These are phyloP conservation scores for Guadua angustifolia DNA, from an alignment of 176 grass and related monocot species.

Conservation along the genomic window DNA sequence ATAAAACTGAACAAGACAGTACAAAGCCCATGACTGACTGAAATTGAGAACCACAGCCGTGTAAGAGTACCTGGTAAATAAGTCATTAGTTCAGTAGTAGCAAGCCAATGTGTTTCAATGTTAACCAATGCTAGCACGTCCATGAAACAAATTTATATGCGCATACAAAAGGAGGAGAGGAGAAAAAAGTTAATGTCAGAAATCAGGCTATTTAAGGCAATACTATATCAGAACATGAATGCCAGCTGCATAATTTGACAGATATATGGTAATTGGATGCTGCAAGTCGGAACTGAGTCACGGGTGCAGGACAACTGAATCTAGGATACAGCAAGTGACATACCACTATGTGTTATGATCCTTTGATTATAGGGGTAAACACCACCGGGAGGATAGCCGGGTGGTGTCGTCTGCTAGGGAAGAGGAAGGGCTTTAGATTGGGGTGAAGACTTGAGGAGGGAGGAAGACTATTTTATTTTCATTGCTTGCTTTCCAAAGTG, in stretches of 20 bases:
- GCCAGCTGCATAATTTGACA: not conserved
- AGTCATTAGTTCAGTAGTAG: conserved; percentile 26
- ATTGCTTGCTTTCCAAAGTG: not conserved
- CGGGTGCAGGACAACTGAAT: not conserved
- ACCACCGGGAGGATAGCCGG: too few species aligned
- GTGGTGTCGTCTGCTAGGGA: too few species aligned
- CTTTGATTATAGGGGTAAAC: too few species aligned
- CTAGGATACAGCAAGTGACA: not conserved
- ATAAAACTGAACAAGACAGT: conserved; percentile 94
- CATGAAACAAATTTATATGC: not conserved
- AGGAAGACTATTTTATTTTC: too few species aligned
- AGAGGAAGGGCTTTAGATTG: too few species aligned
- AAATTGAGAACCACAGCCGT: conserved; percentile 90
- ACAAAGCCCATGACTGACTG: conserved; percentile 96
- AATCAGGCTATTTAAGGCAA: not conserved
- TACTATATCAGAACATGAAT: conserved; percentile 7
- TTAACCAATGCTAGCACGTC: not conserved
- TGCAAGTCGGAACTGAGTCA: not conserved
- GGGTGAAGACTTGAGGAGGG: too few species aligned
- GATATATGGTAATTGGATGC: conserved; percentile 6
- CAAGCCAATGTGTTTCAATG: conserved; percentile 4
- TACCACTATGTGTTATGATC: not conserved
- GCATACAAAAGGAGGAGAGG: not conserved
- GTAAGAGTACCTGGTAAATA: conserved; percentile 84
- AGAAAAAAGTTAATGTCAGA: not conserved